Evolutionary conservation across 305 asterid species (phyloP), one percentile per base, ranked within the genome.

Genomic region (Rubia tinctorum): DNA sequence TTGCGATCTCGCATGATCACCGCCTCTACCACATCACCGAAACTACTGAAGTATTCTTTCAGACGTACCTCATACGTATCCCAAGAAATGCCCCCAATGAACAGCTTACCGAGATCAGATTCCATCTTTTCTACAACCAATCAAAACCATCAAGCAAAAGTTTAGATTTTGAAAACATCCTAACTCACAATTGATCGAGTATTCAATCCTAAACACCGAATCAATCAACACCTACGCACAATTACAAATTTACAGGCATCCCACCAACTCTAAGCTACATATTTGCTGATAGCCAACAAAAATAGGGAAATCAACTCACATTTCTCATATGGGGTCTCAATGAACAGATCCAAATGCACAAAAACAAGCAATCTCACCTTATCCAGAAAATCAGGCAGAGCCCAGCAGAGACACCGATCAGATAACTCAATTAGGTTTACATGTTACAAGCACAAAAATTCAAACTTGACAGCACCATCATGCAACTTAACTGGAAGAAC

Each of bases 41-140:
- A 90, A 70, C 81, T 72, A 76, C 86, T 79, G 75, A 92, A 92
- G 85, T 90, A 92, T 80, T 86, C 91, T 56, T 84, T 86, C 69
- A 92, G 82, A 10, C 94, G 92, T 76, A 86, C 96, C 78, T 90
- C 98, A 77, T 85, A 89, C 20, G 98, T 92, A 79, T 92, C 97
- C 98, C 97, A 90, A 11, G 98, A 92, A 77, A 92, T 90, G 85
- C 98, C 98, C 85, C 98, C 98, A 49, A 92, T 82, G 80, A 92
- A 92, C 64, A 92, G 42, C 82, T 92, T 92, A 69, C 96, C 92
- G 81, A 84, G 82, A 75, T 88, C 96, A 83, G 87, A 84, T 78
- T 89, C 93, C 93, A 88, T 77, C 70, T 66, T 77, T 88, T 78
- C 85, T 75, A 71, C 81, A 78, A 73, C 70, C 76, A 63, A 30